phyloP scores from a whole-genome alignment of 2,329 filamentous ascomycete genomes.

The Aspergillus terreus region DNA sequence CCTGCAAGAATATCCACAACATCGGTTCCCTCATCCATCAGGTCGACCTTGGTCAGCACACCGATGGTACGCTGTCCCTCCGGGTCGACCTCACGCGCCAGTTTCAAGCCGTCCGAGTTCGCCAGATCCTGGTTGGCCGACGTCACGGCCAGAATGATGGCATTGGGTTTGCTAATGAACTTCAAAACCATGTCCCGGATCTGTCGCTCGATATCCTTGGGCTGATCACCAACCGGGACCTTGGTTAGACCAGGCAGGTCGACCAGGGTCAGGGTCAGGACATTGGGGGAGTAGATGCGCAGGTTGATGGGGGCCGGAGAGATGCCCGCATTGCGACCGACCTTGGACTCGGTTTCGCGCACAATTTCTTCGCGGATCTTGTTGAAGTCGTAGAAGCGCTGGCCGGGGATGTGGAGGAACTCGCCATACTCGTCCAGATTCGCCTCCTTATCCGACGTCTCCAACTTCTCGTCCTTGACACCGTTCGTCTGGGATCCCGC shows the following conservation, averaged over 20 bases:
- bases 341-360: slow-evolving; percentile 93
- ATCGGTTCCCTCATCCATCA: slow-evolving; percentile 98
- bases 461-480: slow-evolving; percentile 60
- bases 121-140: slow-evolving; percentile 96
- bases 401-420: slow-evolving; percentile 93
- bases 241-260: slow-evolving; percentile 96
- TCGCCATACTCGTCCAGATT: slow-evolving; percentile 98
- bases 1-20: slow-evolving; percentile 98
- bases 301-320: slow-evolving; percentile 96
- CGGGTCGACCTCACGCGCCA: slow-evolving; percentile 93
- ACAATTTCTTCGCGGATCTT: slow-evolving; percentile 98
- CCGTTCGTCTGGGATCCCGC: slow-evolving; percentile 65
- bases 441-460: slow-evolving; percentile 75
- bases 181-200: slow-evolving; percentile 98
- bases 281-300: slow-evolving; percentile 96
- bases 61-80: slow-evolving; percentile 97
- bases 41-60: slow-evolving; percentile 95
- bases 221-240: slow-evolving; percentile 94
- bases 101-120: slow-evolving; percentile 95
- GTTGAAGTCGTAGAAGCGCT: slow-evolving; percentile 97
- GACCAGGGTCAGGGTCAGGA: slow-evolving; percentile 92
- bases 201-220: slow-evolving; percentile 92
- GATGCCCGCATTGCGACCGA: slow-evolving; percentile 92
- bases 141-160: slow-evolving; percentile 94
- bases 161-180: slow-evolving; percentile 97